Evolutionary conservation across 1,284 basidiomycete genomes (phyloP).

Genomic region (Moesziomyces antarcticus): DNA sequence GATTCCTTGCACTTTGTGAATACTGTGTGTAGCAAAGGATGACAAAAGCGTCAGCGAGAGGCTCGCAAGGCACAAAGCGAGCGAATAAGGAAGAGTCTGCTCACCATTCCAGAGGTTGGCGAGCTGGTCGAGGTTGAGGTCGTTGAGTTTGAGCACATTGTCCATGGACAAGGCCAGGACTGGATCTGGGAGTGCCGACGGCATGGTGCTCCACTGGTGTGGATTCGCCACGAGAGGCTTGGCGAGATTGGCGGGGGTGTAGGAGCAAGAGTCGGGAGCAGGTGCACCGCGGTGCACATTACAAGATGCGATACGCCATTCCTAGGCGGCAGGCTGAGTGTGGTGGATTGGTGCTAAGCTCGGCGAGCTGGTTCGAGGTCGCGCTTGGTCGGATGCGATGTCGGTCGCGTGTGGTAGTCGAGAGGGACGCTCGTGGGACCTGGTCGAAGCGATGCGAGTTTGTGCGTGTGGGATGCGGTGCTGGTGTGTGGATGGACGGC

Average conservation of each 20-base stretch:
- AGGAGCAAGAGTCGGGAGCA: conserved; percentile 1
- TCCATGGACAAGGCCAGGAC: conserved; percentile 57
- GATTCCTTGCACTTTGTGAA: conserved; percentile 84
- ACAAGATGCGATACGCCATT: conserved; percentile 31
- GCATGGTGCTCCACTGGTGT: conserved; percentile 31
- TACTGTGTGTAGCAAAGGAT: conserved; percentile 70
- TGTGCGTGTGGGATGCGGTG: not conserved
- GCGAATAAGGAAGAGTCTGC: conserved; percentile 74
- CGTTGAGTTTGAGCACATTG: conserved; percentile 54
- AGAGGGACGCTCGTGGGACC: no score
- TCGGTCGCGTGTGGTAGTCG: no score
- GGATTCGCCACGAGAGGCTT: conserved; percentile 7
- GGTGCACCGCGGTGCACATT: conserved; percentile 34
- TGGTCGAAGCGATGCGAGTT: not conserved
- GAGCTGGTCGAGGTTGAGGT: conserved; percentile 54
- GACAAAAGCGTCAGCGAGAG: no score
- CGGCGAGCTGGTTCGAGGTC: no score
- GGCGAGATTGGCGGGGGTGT: conserved; percentile 1
- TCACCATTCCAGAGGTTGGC: conserved; percentile 60
- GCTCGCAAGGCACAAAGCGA: not conserved
- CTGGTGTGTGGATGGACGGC: not conserved
- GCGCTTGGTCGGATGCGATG: no score
- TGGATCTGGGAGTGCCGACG: conserved; percentile 48
- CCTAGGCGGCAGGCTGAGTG: conserved; percentile 6
- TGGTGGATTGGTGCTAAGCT: no score